Evolutionary conservation across 331 rosid genomes (phyloP).

Genomic region (Acacia concinna): DNA sequence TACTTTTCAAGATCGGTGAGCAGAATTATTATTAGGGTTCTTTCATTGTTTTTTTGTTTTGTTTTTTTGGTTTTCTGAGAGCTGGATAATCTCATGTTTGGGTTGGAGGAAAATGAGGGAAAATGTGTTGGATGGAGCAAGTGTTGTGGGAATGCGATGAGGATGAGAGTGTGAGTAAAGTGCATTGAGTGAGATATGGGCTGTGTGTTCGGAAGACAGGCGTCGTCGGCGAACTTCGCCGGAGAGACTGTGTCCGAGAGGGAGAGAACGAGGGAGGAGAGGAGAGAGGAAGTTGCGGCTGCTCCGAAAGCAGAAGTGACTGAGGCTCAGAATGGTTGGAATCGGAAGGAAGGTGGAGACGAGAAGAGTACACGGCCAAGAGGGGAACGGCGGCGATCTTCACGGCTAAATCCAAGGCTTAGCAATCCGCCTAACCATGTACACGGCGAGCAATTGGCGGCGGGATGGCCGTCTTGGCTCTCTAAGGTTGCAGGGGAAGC

Average conservation of each 20-base stretch:
- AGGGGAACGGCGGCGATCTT: constrained; percentile 59
- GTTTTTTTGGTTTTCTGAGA: background rate
- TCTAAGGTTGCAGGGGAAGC: constrained; percentile 98
- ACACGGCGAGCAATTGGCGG: constrained; percentile 97
- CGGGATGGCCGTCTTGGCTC: constrained; percentile 99
- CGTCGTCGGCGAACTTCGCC: constrained; percentile 36
- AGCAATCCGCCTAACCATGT: constrained; percentile 83
- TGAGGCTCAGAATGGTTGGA: constrained; percentile 48
- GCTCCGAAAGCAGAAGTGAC: constrained; percentile 39
- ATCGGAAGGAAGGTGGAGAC: constrained; percentile 54
- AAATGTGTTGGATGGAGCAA: constrained; percentile 34
- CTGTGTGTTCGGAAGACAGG: constrained; percentile 74
- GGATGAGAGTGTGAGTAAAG: constrained; percentile 32
- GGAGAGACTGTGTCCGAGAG: constrained; percentile 19
- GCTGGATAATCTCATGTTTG: constrained; percentile 32
- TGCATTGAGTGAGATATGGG: constrained; percentile 76
- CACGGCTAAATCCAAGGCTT: constrained; percentile 82
- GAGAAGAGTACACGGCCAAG: constrained; percentile 49
- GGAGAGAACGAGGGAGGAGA: constrained; percentile 33
- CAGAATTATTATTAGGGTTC: constrained; percentile 48
- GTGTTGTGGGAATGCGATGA: constrained; percentile 27
- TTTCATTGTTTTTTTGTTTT: background rate
- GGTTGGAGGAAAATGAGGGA: constrained; percentile 43
- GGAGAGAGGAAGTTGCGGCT: constrained; percentile 45
- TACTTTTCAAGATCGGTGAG: constrained; percentile 27